Evolutionary conservation across 2,329 filamentous ascomycete genomes (phyloP).

Genomic region (Fusarium annulatum): DNA sequence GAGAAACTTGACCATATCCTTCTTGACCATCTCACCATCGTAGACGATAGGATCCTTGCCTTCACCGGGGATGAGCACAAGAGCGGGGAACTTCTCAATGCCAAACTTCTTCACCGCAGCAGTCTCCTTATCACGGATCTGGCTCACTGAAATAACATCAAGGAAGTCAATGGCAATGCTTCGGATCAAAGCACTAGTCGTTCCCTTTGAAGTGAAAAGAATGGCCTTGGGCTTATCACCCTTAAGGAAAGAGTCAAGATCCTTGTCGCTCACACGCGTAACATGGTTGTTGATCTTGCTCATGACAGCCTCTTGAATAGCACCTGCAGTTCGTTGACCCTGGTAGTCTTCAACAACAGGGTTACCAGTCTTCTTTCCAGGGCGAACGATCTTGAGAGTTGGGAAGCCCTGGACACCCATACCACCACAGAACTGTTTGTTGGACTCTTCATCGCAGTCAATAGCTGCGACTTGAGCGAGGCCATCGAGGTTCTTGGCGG

Average conservation of each 20-base stretch:
- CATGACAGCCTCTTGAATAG: constrained; percentile 85
- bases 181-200: constrained; percentile 83
- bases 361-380: constrained; percentile 81
- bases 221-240: constrained; percentile 84
- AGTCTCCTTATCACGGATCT: constrained; percentile 84
- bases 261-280: constrained; percentile 81
- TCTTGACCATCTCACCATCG: constrained; percentile 86
- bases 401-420: constrained; percentile 96
- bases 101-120: constrained; percentile 78
- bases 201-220: constrained; percentile 93
- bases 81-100: constrained; percentile 79
- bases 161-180: constrained; percentile 92
- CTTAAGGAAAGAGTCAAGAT: constrained; percentile 79
- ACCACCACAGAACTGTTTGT: constrained; percentile 85
- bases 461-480: constrained; percentile 94
- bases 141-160: constrained; percentile 80
- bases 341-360: constrained; percentile 92
- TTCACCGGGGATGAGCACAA: constrained; percentile 81
- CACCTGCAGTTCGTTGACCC: constrained; percentile 83
- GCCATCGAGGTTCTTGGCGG: constrained; percentile 87
- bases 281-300: constrained; percentile 94
- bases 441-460: constrained; percentile 92
- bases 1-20: constrained; percentile 83
- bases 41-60: constrained; percentile 77
- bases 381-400: constrained; percentile 91